phyloP scores from a whole-genome alignment of 257 asterid species.

The Paulownia fortunei region DNA sequence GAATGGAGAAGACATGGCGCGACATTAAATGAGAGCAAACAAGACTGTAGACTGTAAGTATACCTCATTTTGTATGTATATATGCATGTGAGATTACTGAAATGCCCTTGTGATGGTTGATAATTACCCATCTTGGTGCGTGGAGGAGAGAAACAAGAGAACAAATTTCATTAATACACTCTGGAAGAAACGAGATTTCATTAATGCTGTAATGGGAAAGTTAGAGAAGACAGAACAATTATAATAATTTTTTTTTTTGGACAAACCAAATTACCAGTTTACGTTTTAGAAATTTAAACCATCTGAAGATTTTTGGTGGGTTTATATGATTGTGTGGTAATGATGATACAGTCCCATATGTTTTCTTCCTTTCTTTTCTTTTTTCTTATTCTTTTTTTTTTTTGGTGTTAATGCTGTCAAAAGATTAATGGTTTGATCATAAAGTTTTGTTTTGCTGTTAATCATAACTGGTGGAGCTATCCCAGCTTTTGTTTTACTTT shows the following conservation, averaged over 20 bases:
- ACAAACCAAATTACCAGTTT: not conserved
- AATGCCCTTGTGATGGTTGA: conserved; percentile 18
- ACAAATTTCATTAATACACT: conserved; percentile 42
- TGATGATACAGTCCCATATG: conserved; percentile 24
- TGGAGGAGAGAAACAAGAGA: not conserved
- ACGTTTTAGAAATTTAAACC: not conserved
- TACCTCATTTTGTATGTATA: not conserved
- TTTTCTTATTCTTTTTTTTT: too few species aligned
- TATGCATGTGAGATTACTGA: conserved; percentile 5
- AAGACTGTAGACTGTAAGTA: not conserved
- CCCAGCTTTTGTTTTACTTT: too few species aligned
- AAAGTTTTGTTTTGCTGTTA: not conserved
- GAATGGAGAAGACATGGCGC: conserved; percentile 53
- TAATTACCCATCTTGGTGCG: not conserved
- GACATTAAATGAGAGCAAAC: conserved; percentile 46
- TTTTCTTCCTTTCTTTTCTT: too few species aligned
- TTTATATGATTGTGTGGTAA: conserved; percentile 28
- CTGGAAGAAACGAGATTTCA: conserved; percentile 25
- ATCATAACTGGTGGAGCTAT: conserved; percentile 15
- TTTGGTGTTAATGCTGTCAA: too few species aligned
- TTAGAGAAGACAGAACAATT: not conserved
- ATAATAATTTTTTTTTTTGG: not conserved
- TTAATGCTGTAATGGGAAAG: not conserved
- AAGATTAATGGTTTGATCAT: conserved; percentile 7
- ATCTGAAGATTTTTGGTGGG: conserved; percentile 19